A percentile compares a stretch with the other conserved stretches of the same genome.
These are phyloP conservation scores for Gossypium arboreum DNA, from an alignment of 345 rosid species.

Conservation along the genomic window DNA sequence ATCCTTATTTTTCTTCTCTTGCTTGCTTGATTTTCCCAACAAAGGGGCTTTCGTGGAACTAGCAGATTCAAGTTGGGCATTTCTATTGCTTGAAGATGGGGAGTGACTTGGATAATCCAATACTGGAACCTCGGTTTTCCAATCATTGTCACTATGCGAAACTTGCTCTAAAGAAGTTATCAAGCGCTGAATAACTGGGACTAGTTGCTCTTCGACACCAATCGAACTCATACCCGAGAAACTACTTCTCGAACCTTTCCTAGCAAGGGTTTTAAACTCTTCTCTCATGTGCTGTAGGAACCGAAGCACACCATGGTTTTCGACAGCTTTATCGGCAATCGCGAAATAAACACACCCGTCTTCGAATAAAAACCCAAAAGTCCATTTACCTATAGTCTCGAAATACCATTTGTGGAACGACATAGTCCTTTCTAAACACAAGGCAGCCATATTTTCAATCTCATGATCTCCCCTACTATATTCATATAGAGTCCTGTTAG, in stretches of 20 bases:
- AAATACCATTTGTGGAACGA: constrained; percentile 77
- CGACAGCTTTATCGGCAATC: constrained; percentile 56
- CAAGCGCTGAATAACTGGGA: constrained; percentile 60
- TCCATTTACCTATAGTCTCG: constrained; percentile 52
- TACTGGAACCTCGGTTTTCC: constrained; percentile 33
- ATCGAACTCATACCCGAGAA: constrained; percentile 60
- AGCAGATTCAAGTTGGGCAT: constrained; percentile 42
- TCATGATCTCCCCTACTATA: constrained; percentile 54
- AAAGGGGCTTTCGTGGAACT: constrained; percentile 71
- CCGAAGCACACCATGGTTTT: constrained; percentile 45
- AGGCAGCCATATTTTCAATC: constrained; percentile 47
- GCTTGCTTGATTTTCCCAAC: constrained; percentile 54
- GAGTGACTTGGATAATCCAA: constrained; percentile 32
- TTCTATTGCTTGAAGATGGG: constrained; percentile 41
- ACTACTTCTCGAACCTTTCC: constrained; percentile 53
- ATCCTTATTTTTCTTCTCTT: constrained; percentile 70
- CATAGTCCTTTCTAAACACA: constrained; percentile 64
- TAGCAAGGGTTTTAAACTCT: constrained; percentile 59
- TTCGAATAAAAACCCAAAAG: constrained; percentile 61
- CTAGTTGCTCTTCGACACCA: constrained; percentile 54
- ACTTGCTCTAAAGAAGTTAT: constrained; percentile 61
- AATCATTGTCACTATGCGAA: constrained; percentile 33
- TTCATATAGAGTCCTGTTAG: constrained; percentile 45
- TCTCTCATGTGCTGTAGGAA: constrained; percentile 69
- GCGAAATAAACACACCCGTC: constrained; percentile 66